Percentiles rank a stretch among this genome's conserved stretches.
Evolutionary conservation across 805 yeast genomes (phyloP).

Genomic region (Komagataella populi): DNA sequence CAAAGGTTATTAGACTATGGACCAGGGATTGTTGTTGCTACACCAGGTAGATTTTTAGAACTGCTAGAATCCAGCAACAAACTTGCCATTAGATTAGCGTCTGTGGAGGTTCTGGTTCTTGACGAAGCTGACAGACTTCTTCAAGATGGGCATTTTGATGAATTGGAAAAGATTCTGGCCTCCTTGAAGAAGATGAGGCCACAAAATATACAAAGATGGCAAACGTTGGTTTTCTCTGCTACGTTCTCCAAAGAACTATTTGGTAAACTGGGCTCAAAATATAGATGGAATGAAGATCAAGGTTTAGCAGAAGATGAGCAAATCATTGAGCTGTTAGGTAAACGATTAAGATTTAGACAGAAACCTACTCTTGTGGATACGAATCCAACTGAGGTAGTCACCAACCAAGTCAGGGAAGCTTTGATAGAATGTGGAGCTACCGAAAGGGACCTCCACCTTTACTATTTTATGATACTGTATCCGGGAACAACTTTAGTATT

Average conservation of each 20-base stretch:
- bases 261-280: constrained; percentile 44
- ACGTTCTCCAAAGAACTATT: constrained; percentile 80
- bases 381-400: constrained; percentile 73
- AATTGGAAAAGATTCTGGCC: constrained; percentile 69
- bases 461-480: constrained; percentile 74
- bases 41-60: constrained; percentile 79
- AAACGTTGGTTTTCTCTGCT: constrained; percentile 89
- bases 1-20: constrained; percentile 25
- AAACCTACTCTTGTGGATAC: constrained; percentile 69
- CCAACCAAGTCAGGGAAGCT: constrained; percentile 68
- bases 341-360: constrained; percentile 59
- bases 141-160: constrained; percentile 95
- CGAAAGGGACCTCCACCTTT: constrained; percentile 82
- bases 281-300: constrained; percentile 11
- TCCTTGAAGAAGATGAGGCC: constrained; percentile 40
- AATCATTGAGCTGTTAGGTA: constrained; percentile 49
- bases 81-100: constrained; percentile 24
- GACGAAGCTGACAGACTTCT: constrained; percentile 95
- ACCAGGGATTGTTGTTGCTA: constrained; percentile 66
- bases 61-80: constrained; percentile 36
- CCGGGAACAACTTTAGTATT: constrained; percentile 87
- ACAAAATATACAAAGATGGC: constrained; percentile 33
- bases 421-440: constrained; percentile 82
- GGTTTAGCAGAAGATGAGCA: constrained; percentile 35
- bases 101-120: constrained; percentile 44